phyloP scores from a whole-genome alignment of 1,284 basidiomycete species.

The Trichosporon ovoides region DNA sequence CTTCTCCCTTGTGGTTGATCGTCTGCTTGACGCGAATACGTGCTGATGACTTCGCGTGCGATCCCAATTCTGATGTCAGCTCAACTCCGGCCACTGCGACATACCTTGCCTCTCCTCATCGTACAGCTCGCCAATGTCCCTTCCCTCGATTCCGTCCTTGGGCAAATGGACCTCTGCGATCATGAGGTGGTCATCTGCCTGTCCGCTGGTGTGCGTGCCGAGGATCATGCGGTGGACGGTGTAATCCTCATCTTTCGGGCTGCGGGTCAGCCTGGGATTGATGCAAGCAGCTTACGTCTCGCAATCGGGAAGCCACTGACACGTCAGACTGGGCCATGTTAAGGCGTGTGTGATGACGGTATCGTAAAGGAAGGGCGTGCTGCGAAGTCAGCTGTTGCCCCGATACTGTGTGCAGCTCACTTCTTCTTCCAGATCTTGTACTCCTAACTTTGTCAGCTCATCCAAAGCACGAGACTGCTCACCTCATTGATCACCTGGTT shows the following conservation, averaged over 20 bases:
- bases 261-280: slow-evolving; percentile 11
- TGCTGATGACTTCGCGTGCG: slow-evolving; percentile 68
- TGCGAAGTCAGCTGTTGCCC: slow-evolving; percentile 16
- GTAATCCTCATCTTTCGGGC: slow-evolving; percentile 80
- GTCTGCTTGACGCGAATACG: slow-evolving; percentile 85
- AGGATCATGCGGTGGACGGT: slow-evolving; percentile 88
- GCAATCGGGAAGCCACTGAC: slow-evolving; percentile 98
- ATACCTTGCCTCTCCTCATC: slow-evolving; percentile 80
- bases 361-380: slow-evolving; percentile 92
- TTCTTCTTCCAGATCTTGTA: slow-evolving; percentile 77
- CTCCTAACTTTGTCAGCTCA: slow-evolving; percentile 41
- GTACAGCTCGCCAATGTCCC: slow-evolving; percentile 70
- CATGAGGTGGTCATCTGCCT: slow-evolving; percentile 91
- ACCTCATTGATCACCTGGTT: slow-evolving; percentile 92
- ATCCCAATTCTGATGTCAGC: slow-evolving; percentile 63
- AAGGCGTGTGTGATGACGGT: slow-evolving; percentile 95
- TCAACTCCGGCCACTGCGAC: too few relatives aligned
- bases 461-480: slow-evolving; percentile 28
- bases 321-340: slow-evolving; percentile 96
- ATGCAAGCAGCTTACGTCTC: slow-evolving; percentile 62
- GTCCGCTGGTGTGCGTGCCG: slow-evolving; percentile 94
- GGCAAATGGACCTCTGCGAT: slow-evolving; percentile 93
- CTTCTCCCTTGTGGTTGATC: slow-evolving; percentile 94
- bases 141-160: slow-evolving; percentile 58
- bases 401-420: slow-evolving; percentile 18